Percentiles rank a stretch among this genome's conserved stretches.
phyloP scores from a whole-genome alignment of 257 asterid genomes.

The Cinchona pubescens region DNA sequence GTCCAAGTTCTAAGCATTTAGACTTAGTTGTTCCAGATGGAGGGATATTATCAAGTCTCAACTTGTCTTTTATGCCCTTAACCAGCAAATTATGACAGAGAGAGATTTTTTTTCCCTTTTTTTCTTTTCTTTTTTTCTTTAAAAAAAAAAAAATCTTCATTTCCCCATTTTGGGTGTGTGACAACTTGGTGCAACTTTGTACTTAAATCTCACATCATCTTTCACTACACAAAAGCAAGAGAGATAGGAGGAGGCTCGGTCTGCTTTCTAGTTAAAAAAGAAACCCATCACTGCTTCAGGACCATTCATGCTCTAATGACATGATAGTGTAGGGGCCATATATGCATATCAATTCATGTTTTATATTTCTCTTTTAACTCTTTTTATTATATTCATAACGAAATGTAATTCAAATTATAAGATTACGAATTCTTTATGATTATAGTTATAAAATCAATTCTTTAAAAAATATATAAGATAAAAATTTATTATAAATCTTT shows the following conservation, averaged over 20 bases:
- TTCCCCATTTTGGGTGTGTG: background rate
- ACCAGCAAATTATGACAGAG: background rate
- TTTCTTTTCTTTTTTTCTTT: background rate
- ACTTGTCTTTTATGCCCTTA: conserved; percentile 4
- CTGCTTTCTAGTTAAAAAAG: background rate
- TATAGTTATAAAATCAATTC: too few relatives aligned
- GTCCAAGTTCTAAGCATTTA: background rate
- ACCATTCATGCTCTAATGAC: conserved; percentile 14
- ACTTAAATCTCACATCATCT: conserved; percentile 24
- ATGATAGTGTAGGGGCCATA: background rate
- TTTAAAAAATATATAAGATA: too few relatives aligned
- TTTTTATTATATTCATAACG: too few relatives aligned
- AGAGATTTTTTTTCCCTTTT: background rate
- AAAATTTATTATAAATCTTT: too few relatives aligned
- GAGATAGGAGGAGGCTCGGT: background rate
- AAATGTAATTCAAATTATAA: too few relatives aligned
- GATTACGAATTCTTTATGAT: too few relatives aligned
- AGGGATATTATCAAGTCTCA: background rate
- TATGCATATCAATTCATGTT: background rate
- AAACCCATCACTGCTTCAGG: conserved; percentile 4
- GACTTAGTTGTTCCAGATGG: background rate
- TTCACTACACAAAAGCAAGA: conserved; percentile 7
- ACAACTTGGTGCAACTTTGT: conserved; percentile 16
- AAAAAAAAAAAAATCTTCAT: too few relatives aligned
- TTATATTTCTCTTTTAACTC: too few relatives aligned